These are phyloP conservation scores for Carallia pectinifolia DNA, from an alignment of 345 rosid species.

Conservation along the genomic window DNA sequence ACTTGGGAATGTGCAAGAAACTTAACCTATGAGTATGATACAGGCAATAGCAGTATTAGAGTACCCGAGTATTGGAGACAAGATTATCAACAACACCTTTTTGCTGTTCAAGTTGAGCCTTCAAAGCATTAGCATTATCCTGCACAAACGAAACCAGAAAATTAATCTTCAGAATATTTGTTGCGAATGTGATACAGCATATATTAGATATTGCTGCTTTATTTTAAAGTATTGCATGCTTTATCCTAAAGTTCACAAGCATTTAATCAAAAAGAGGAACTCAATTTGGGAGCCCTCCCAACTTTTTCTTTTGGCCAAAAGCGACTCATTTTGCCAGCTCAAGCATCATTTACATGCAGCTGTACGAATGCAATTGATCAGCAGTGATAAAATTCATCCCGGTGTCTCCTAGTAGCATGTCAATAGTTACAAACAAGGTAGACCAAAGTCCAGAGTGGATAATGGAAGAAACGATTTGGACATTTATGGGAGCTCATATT, in stretches of 20 bases:
- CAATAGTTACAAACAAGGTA: neutral
- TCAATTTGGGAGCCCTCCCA: neutral
- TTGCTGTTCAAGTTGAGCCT: conserved; percentile 71
- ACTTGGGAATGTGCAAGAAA: neutral
- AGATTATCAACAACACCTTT: conserved; percentile 63
- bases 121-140: conserved; percentile 62
- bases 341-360: neutral
- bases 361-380: conserved; percentile 7
- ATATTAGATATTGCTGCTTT: neutral
- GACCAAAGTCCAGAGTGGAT: neutral
- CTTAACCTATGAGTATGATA: neutral
- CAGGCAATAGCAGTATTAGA: conserved; percentile 8
- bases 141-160: conserved; percentile 26
- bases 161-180: neutral
- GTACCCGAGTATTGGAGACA: conserved; percentile 75
- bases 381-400: conserved; percentile 6
- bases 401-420: neutral
- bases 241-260: conserved; percentile 3
- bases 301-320: neutral
- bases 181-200: neutral
- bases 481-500: neutral
- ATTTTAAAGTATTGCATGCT: neutral
- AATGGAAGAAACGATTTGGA: conserved; percentile 1
- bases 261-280: neutral
- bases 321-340: neutral